A percentile compares a stretch with the other conserved stretches of the same genome.
phyloP scores from a whole-genome alignment of 83 land plant genomes.

The Diphasiastrum complanatum region DNA sequence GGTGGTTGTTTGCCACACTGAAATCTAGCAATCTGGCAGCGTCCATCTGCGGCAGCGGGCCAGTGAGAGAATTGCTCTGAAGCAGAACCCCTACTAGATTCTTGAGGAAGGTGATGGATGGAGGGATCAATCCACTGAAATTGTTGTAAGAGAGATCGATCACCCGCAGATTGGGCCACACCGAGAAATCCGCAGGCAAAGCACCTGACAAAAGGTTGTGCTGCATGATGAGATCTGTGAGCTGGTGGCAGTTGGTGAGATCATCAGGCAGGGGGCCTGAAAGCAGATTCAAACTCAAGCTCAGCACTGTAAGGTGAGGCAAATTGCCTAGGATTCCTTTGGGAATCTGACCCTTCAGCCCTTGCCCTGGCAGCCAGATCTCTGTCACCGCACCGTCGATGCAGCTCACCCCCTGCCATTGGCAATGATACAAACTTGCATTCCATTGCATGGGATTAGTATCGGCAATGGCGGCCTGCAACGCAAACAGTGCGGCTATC shows the following conservation, averaged over 20 bases:
- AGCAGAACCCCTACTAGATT: not conserved
- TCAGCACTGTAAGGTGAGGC: not conserved
- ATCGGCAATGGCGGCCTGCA: no score
- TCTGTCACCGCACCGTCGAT: conserved; percentile 2
- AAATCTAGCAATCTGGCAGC: not conserved
- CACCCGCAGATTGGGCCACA: not conserved
- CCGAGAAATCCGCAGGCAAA: conserved; percentile 5
- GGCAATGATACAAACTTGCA: not conserved
- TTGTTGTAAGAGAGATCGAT: conserved; percentile 5
- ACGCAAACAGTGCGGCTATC: no score
- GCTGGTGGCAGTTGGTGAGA: not conserved
- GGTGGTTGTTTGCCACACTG: conserved; percentile 14
- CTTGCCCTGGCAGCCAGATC: not conserved
- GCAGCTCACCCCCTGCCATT: conserved; percentile 8
- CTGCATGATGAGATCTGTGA: not conserved
- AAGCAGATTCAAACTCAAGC: not conserved
- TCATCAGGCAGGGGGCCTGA: conserved; percentile 13
- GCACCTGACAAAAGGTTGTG: conserved; percentile 7
- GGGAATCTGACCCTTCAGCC: not conserved
- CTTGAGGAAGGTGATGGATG: not conserved
- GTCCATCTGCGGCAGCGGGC: not conserved
- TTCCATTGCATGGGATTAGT: no score
- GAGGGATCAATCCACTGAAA: conserved; percentile 5
- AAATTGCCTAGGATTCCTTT: not conserved
- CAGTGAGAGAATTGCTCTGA: conserved; percentile 6